A percentile compares a stretch with the other conserved stretches of the same genome.
phyloP scores from a whole-genome alignment of 2,329 filamentous ascomycete species.

The Capronia americana region DNA sequence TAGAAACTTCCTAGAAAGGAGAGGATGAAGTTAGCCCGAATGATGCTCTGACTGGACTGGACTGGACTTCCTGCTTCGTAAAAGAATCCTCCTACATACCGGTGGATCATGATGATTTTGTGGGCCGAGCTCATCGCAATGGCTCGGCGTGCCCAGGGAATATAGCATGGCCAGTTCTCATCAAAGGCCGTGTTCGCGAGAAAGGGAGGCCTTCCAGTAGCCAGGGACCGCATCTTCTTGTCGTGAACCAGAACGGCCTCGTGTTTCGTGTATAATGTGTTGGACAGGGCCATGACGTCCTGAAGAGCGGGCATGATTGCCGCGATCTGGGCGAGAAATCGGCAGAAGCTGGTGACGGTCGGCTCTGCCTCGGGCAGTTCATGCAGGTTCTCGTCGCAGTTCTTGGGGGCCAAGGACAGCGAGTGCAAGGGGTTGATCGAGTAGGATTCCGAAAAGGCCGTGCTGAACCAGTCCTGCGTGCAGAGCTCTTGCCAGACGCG shows the following conservation, averaged over 20 bases:
- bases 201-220: slow-evolving; percentile 45
- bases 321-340: slow-evolving; percentile 49
- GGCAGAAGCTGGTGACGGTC: slow-evolving; percentile 46
- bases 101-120: slow-evolving; percentile 38
- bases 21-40: not conserved
- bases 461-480: slow-evolving; percentile 54
- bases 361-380: slow-evolving; percentile 39
- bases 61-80: not conserved
- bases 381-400: slow-evolving; percentile 48
- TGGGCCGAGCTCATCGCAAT: slow-evolving; percentile 47
- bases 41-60: not conserved
- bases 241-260: slow-evolving; percentile 51
- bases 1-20: slow-evolving; percentile 46
- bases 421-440: slow-evolving; percentile 47
- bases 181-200: slow-evolving; percentile 45
- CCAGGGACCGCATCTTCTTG: slow-evolving; percentile 46
- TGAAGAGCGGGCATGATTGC: slow-evolving; percentile 48
- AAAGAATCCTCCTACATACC: slow-evolving; percentile 25
- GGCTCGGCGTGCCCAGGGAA: slow-evolving; percentile 49
- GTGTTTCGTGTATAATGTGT: slow-evolving; percentile 49
- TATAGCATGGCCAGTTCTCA: slow-evolving; percentile 49
- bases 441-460: slow-evolving; percentile 50
- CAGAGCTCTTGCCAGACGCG: slow-evolving; percentile 50
- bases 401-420: slow-evolving; percentile 44
- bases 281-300: slow-evolving; percentile 46